Percentiles rank a stretch among this genome's conserved stretches.
Evolutionary conservation across 768 basidiomycete species (phyloP).

Genomic region (Sistotremastrum niveocremeum): DNA sequence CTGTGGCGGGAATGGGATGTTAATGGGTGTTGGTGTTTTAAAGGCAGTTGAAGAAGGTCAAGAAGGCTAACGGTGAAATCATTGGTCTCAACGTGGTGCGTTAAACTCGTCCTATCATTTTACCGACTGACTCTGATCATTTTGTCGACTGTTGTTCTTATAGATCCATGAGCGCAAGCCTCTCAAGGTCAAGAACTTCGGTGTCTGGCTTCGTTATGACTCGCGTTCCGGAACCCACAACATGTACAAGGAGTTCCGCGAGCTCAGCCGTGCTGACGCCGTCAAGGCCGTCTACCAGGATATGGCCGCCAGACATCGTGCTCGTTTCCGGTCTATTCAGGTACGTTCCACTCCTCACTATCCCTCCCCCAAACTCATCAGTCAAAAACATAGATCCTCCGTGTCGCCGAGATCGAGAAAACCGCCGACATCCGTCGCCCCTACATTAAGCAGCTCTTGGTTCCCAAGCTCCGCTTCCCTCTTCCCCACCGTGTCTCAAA

Average conservation of each 20-base stretch:
- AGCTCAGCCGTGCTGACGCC: slow-evolving; percentile 85
- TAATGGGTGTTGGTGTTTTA: neutral
- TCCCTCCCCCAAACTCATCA: neutral
- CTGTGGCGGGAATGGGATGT: neutral
- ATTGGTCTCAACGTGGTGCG: slow-evolving; percentile 95
- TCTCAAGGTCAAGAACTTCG: slow-evolving; percentile 98
- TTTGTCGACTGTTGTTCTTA: slow-evolving; percentile 33
- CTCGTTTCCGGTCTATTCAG: slow-evolving; percentile 97
- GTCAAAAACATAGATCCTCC: slow-evolving; percentile 64
- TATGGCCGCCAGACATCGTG: slow-evolving; percentile 98
- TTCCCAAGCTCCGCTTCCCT: slow-evolving; percentile 82
- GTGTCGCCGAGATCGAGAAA: slow-evolving; percentile 94
- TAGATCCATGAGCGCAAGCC: slow-evolving; percentile 99
- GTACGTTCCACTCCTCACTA: slow-evolving; percentile 30
- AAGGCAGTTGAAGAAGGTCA: slow-evolving; percentile 96
- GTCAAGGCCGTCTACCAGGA: slow-evolving; percentile 98
- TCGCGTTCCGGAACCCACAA: slow-evolving; percentile 99
- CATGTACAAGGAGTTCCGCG: slow-evolving; percentile 99
- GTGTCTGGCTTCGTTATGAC: slow-evolving; percentile 99
- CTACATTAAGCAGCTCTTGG: slow-evolving; percentile 94
- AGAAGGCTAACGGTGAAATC: slow-evolving; percentile 98
- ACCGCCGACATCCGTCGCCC: slow-evolving; percentile 84
- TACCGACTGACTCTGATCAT: slow-evolving; percentile 38
- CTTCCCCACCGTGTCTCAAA: slow-evolving; percentile 71
- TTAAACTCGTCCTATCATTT: slow-evolving; percentile 24